phyloP scores from a whole-genome alignment of 1,139 yeast genomes.

The Sugiyamaella japonica region DNA sequence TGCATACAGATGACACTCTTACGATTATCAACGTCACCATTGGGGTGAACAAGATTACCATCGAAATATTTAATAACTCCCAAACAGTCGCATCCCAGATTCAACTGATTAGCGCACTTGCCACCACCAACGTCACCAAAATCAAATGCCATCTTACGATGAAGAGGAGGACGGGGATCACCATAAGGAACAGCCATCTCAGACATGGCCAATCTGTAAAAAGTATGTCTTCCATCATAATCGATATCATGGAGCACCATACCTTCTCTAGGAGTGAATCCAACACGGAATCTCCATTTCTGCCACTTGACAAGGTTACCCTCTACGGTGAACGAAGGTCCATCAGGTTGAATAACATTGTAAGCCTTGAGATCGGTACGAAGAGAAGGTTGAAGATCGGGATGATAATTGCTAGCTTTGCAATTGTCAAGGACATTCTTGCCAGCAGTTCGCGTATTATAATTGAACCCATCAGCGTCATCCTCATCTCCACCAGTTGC shows the following conservation, averaged over 20 bases:
- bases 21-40: slow-evolving; percentile 64
- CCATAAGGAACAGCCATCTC: slow-evolving; percentile 95
- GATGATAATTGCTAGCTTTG: slow-evolving; percentile 51
- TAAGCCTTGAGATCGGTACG: slow-evolving; percentile 68
- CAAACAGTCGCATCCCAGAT: slow-evolving; percentile 84
- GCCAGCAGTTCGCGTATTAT: slow-evolving; percentile 53
- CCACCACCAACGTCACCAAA: slow-evolving; percentile 93
- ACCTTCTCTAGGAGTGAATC: slow-evolving; percentile 80
- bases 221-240: slow-evolving; percentile 78
- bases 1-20: slow-evolving; percentile 85
- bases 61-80: slow-evolving; percentile 84
- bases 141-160: slow-evolving; percentile 90
- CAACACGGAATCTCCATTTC: slow-evolving; percentile 84
- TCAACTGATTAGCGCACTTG: slow-evolving; percentile 68
- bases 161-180: slow-evolving; percentile 87
- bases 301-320: slow-evolving; percentile 76
- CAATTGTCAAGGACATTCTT: slow-evolving; percentile 68
- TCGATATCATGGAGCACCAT: slow-evolving; percentile 72
- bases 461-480: slow-evolving; percentile 40
- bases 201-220: slow-evolving; percentile 74
- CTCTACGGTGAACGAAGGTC: slow-evolving; percentile 70
- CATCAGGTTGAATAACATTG: slow-evolving; percentile 78
- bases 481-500: slow-evolving; percentile 64
- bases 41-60: slow-evolving; percentile 57
- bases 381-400: slow-evolving; percentile 48